A percentile compares a stretch with the other conserved stretches of the same genome.
Conservation (phyloP, 2,329 filamentous ascomycete species). For the Verticillium klebahnii region DNA sequence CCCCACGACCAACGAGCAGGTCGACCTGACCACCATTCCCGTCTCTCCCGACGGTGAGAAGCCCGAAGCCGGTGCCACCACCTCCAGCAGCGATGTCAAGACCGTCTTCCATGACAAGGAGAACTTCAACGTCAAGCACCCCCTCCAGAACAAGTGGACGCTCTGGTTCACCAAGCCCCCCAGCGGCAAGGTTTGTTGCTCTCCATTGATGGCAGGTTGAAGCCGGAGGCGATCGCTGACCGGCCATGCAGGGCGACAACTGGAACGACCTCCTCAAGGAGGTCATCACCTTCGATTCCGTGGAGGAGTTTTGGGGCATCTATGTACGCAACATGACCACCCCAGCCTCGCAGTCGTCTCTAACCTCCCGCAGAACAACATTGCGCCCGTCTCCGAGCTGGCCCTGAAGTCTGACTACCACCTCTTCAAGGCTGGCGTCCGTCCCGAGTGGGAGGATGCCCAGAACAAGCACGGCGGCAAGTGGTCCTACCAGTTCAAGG, state of each 20-base stretch:
- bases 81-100: constrained; percentile 43
- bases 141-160: constrained; percentile 95
- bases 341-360: constrained; percentile 3
- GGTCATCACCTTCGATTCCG: constrained; percentile 96
- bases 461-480: constrained; percentile 99
- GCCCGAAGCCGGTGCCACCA: constrained; percentile 42
- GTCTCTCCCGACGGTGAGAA: constrained; percentile 61
- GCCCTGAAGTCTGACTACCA: constrained; percentile 99
- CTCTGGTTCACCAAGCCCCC: constrained; percentile 99
- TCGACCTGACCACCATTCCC: constrained; percentile 64
- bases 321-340: constrained; percentile 64
- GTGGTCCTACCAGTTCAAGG: constrained; percentile 98
- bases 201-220: neutral
- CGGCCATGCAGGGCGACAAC: constrained; percentile 73
- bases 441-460: constrained; percentile 96
- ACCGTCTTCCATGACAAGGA: constrained; percentile 98
- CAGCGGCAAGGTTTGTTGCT: constrained; percentile 73
- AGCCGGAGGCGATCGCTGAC: constrained; percentile 13
- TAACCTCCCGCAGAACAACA: constrained; percentile 76
- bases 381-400: constrained; percentile 90
- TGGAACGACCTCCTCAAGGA: constrained; percentile 98
- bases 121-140: constrained; percentile 99
- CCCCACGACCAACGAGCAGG: constrained; percentile 45
- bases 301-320: constrained; percentile 99
- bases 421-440: constrained; percentile 95